These are phyloP conservation scores for Uncinocarpus reesii DNA, from an alignment of 2,329 filamentous ascomycete species.

Conservation along the genomic window DNA sequence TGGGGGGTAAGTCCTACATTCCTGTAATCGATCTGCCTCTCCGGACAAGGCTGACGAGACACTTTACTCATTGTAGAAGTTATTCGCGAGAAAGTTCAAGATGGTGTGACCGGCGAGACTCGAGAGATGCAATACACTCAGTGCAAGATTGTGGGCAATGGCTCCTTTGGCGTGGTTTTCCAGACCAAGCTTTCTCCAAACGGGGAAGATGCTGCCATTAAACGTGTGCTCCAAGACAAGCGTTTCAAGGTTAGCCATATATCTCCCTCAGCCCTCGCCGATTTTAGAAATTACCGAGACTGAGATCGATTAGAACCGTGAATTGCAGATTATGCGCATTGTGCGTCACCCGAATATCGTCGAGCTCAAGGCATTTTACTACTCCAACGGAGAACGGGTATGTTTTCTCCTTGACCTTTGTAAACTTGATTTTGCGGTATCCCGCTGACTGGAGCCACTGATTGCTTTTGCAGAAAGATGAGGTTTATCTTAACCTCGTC, in stretches of 20 bases:
- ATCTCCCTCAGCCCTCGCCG: too few species aligned
- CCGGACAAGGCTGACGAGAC: slow-evolving; percentile 4
- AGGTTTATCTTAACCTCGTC: slow-evolving; percentile 96
- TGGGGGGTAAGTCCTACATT: slow-evolving; percentile 69
- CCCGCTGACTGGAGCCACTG: not conserved
- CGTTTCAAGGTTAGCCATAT: slow-evolving; percentile 80
- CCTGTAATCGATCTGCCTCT: slow-evolving; percentile 3
- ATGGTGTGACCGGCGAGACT: slow-evolving; percentile 92
- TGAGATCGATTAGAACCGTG: slow-evolving; percentile 63
- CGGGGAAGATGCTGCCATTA: slow-evolving; percentile 96
- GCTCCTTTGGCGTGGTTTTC: slow-evolving; percentile 96
- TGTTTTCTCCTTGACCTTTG: slow-evolving; percentile 24
- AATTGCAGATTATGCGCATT: slow-evolving; percentile 99
- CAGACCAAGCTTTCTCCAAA: slow-evolving; percentile 98
- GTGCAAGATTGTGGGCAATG: slow-evolving; percentile 98
- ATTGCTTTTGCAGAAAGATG: slow-evolving; percentile 64
- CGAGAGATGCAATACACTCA: slow-evolving; percentile 97
- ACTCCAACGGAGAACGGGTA: slow-evolving; percentile 97
- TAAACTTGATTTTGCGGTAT: not conserved
- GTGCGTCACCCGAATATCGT: slow-evolving; percentile 98
- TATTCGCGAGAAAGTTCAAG: slow-evolving; percentile 96
- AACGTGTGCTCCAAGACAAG: slow-evolving; percentile 97
- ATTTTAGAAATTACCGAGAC: too few species aligned
- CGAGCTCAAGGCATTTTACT: slow-evolving; percentile 98
- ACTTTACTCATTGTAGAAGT: slow-evolving; percentile 55